Evolutionary conservation across 495 filamentous ascomycete genomes (phyloP).

Genomic region (Hyaloscypha variabilis): DNA sequence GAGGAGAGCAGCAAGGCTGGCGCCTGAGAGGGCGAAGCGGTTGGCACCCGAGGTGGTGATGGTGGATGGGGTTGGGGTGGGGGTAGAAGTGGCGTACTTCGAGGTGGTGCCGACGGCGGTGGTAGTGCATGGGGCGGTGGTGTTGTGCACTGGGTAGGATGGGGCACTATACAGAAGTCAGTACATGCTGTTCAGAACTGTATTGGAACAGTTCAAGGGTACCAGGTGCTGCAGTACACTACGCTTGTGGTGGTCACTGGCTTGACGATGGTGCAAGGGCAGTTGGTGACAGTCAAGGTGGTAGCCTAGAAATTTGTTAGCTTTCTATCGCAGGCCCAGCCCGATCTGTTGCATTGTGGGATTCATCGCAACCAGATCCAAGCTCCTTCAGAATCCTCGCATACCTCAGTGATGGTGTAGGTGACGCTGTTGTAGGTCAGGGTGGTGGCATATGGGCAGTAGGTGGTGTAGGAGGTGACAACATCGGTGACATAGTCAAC

Average conservation of each 20-base stretch:
- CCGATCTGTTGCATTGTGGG: background rate
- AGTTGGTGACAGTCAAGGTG: conserved; percentile 79
- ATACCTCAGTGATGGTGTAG: conserved; percentile 76
- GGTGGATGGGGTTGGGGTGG: conserved; percentile 39
- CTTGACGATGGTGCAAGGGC: conserved; percentile 77
- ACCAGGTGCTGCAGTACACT: conserved; percentile 70
- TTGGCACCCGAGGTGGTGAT: conserved; percentile 65
- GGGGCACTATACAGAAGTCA: conserved; percentile 26
- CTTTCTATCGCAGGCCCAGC: background rate
- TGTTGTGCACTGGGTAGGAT: conserved; percentile 13
- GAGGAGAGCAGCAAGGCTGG: conserved; percentile 73
- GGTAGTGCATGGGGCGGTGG: conserved; percentile 14
- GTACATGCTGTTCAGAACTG: conserved; percentile 15
- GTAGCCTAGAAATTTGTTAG: conserved; percentile 54
- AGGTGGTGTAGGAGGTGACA: conserved; percentile 80
- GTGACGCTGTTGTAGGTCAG: conserved; percentile 70
- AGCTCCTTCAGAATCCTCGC: background rate
- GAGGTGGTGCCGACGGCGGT: conserved; percentile 35
- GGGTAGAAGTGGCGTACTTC: conserved; percentile 31
- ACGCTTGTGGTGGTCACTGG: conserved; percentile 64
- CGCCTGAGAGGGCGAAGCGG: conserved; percentile 60
- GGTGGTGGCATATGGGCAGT: conserved; percentile 77
- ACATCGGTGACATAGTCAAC: conserved; percentile 70
- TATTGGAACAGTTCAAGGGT: conserved; percentile 32
- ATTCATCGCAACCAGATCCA: background rate